phyloP scores from a whole-genome alignment of 1,139 yeast species.

The Sugiyamaella neomexicana region DNA sequence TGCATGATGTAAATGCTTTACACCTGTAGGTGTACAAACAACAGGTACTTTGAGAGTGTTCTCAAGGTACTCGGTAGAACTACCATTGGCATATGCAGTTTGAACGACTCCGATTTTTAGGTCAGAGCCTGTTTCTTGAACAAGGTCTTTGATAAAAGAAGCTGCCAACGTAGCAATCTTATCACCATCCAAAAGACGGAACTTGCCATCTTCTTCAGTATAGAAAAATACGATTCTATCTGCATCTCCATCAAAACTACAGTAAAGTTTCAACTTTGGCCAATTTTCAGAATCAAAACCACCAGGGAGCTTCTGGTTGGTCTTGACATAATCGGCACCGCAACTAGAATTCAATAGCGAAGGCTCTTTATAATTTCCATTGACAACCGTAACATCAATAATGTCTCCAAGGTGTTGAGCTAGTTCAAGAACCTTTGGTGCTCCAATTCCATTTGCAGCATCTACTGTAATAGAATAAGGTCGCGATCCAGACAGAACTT shows the following conservation, averaged over 20 bases:
- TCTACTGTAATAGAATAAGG: constrained; percentile 59
- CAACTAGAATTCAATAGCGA: constrained; percentile 68
- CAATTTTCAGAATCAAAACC: constrained; percentile 49
- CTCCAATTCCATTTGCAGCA: constrained; percentile 96
- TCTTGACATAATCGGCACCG: constrained; percentile 96
- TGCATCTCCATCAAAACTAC: constrained; percentile 97
- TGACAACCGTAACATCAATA: constrained; percentile 52
- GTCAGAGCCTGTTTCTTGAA: constrained; percentile 41
- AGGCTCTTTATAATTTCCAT: constrained; percentile 59
- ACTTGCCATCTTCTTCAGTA: constrained; percentile 48
- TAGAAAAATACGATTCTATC: constrained; percentile 90
- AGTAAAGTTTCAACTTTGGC: constrained; percentile 50
- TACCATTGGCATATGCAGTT: constrained; percentile 97
- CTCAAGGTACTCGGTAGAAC: constrained; percentile 72
- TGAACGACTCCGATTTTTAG: constrained; percentile 80
- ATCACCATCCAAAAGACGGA: constrained; percentile 87
- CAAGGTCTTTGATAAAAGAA: constrained; percentile 57
- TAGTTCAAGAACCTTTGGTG: constrained; percentile 63
- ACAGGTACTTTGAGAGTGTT: constrained; percentile 71
- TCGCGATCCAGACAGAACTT: constrained; percentile 41
- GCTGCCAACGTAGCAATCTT: constrained; percentile 87
- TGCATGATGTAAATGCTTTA: constrained; percentile 88
- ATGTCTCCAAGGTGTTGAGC: constrained; percentile 45
- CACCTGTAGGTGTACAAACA: constrained; percentile 92
- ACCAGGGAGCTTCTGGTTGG: constrained; percentile 75